Evolutionary conservation across 2,329 filamentous ascomycete genomes (phyloP), one percentile per base, ranked within the genome.

Genomic region (Emmonsiellopsis sp.): DNA sequence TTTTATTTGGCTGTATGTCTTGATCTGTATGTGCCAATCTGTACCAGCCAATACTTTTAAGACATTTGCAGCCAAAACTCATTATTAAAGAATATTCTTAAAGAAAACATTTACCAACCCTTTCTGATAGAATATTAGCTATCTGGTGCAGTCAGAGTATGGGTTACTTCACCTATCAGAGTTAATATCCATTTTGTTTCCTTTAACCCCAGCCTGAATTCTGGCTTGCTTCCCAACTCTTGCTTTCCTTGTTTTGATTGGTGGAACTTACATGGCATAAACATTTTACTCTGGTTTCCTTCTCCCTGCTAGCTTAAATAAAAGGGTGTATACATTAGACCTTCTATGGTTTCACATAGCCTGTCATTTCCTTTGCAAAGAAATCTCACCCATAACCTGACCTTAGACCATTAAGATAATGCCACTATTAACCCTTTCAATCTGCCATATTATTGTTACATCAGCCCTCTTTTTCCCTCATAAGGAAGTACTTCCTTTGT

Each of bases 401-500:
- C 32, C 32, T n/a, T 48, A 10, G 8, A 48, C n/a, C n/a, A n/a
- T n/a, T 15, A 7, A 35, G 37, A 15, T 5, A 35, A 35, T 15
- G 32, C 45, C 31, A 16, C 31, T 5, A 47, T 9, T 2, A 5
- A 2, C n/a, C 8, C 32, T 35, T 20, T 8, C 13, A 15, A 20
- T 48, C 37, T 20, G 26, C 13, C 15, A 7, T 15, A 48, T 41
- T 41, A 32, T n/a, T 41, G 20, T 34, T 20, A 30, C 13, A 13
- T 49, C 31, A 11, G 11, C 6, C 16, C 31, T 20, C 35, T 30
- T 41, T 20, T 6, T 13, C 7, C 20, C 10, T n/a, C n/a, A 20
- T 57, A 58, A 54, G 47, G 51, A 30, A 46, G 35, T 16, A 48
- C 43, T 37, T 16, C 50, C 7, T 52, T 56, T 51, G 52, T 59